A percentile compares a stretch with the other conserved stretches of the same genome.
These are phyloP conservation scores for Spirogloea muscicola DNA, from an alignment of 139 green algal genomes.

Conservation along the genomic window DNA sequence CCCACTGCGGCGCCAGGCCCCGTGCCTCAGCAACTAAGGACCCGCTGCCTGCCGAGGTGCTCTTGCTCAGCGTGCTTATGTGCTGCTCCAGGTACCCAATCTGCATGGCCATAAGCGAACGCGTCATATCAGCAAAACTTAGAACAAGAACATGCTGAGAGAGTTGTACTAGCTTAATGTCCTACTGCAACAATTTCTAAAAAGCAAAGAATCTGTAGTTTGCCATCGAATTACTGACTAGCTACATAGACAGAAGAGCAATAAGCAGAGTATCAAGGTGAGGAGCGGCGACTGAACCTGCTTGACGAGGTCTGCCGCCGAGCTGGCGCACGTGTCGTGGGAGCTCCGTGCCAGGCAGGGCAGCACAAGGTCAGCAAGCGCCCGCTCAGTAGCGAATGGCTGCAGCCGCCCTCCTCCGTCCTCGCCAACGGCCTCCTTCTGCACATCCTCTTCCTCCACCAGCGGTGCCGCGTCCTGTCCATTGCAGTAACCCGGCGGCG, in stretches of 20 bases:
- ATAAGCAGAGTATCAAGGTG: too few relatives aligned
- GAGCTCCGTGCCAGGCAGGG: slow-evolving; percentile 19
- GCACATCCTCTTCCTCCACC: slow-evolving; percentile 1
- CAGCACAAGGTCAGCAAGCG: slow-evolving; percentile 35
- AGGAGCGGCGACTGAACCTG: too few relatives aligned
- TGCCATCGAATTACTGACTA: too few relatives aligned
- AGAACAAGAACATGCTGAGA: too few relatives aligned
- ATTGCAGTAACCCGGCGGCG: background rate
- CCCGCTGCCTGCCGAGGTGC: background rate
- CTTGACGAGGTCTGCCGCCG: slow-evolving; percentile 17
- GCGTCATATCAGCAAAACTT: too few relatives aligned
- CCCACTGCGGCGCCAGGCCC: background rate
- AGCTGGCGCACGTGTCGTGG: slow-evolving; percentile 12
- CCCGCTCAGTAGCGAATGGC: slow-evolving; percentile 27
- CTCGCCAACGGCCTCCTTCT: background rate
- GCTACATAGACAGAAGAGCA: too few relatives aligned
- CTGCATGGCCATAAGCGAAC: too few relatives aligned
- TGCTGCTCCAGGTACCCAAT: slow-evolving; percentile 27
- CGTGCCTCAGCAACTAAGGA: background rate
- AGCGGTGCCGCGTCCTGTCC: too few relatives aligned
- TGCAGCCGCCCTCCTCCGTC: background rate
- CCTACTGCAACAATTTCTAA: too few relatives aligned
- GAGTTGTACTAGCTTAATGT: too few relatives aligned
- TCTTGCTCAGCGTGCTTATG: background rate
- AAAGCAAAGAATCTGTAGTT: too few relatives aligned